Evolutionary conservation across 331 rosid species (phyloP).

Genomic region (Pyracantha coccinea): DNA sequence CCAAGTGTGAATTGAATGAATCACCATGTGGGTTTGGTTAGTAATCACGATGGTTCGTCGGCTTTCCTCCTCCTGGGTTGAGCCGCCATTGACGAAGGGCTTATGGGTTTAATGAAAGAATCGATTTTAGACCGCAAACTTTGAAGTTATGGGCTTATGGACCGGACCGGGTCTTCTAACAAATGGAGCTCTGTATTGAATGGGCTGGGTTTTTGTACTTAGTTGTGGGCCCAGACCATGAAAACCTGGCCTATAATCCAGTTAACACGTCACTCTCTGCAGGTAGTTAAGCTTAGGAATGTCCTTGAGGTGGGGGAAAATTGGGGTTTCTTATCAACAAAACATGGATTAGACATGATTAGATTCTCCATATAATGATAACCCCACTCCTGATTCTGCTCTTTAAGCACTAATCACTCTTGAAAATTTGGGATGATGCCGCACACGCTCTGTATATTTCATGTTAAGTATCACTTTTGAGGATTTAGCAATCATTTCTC

Average conservation of each 20-base stretch:
- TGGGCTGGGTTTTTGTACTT: neutral
- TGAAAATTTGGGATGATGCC: neutral
- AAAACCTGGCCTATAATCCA: neutral
- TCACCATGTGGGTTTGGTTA: neutral
- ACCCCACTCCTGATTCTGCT: neutral
- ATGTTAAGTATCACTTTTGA: neutral
- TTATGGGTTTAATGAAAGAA: neutral
- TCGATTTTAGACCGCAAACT: neutral
- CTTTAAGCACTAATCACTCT: neutral
- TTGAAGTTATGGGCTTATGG: neutral
- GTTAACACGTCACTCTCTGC: neutral
- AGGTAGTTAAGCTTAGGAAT: neutral
- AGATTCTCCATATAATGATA: constrained; percentile 6
- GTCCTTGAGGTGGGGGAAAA: neutral
- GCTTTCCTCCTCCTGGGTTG: constrained; percentile 26
- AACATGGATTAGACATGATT: constrained; percentile 16
- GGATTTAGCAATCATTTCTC: neutral
- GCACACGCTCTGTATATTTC: neutral
- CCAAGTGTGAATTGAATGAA: neutral
- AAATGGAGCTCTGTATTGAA: neutral
- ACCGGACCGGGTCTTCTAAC: neutral
- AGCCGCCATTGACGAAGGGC: constrained; percentile 8
- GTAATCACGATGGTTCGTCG: constrained; percentile 12
- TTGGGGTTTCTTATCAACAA: neutral
- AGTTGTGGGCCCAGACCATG: neutral